Percentiles rank a stretch among this genome's conserved stretches.
These are phyloP conservation scores for Gossypium aridum DNA, from an alignment of 441 rosid genomes.

Conservation along the genomic window DNA sequence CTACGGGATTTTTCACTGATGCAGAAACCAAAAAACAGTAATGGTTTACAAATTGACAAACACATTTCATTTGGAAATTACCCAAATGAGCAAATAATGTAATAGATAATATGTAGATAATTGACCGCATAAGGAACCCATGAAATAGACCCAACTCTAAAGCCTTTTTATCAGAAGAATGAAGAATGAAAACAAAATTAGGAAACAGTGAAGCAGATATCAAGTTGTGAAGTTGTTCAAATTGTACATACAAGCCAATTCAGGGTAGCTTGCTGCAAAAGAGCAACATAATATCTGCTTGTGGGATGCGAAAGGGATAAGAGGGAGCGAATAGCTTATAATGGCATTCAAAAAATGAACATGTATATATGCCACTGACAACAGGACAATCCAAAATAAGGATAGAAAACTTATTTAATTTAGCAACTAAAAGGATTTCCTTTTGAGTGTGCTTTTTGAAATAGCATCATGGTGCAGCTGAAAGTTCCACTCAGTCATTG, in stretches of 20 bases:
- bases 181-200: no score
- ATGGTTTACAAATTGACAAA: neutral
- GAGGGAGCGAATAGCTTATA: neutral
- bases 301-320: neutral
- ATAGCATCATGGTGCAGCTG: neutral
- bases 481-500: neutral
- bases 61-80: neutral
- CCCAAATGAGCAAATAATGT: neutral
- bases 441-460: neutral
- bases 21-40: neutral
- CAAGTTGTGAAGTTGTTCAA: no score
- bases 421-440: neutral
- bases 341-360: neutral
- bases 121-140: neutral
- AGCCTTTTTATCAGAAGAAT: no score
- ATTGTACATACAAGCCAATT: no score
- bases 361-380: neutral
- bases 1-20: constrained; percentile 31
- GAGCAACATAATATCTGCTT: no score
- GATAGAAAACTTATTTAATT: neutral
- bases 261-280: no score
- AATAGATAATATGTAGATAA: neutral
- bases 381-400: neutral
- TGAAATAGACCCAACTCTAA: neutral
- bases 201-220: no score